phyloP scores from a whole-genome alignment of 345 rosid genomes.

The Jatropha curcas region DNA sequence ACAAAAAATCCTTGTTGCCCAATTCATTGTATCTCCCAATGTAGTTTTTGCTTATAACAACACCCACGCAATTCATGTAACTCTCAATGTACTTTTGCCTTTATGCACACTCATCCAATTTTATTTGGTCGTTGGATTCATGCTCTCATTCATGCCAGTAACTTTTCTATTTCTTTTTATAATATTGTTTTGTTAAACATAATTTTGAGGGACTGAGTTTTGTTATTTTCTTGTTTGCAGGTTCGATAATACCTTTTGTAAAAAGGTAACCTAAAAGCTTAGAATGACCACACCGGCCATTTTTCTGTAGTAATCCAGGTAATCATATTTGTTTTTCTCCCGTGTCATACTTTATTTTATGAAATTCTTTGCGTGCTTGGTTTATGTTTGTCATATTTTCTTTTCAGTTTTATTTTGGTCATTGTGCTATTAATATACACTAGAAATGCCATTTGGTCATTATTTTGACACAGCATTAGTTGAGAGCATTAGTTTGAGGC shows the following conservation, averaged over 20 bases:
- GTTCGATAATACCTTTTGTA: slow-evolving; percentile 70
- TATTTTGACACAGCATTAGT: not conserved
- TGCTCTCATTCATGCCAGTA: not conserved
- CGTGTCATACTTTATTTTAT: not conserved
- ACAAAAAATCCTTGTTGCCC: not conserved
- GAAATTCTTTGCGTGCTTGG: not conserved
- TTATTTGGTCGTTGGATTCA: not conserved
- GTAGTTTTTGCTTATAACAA: no score
- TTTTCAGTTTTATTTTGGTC: not conserved
- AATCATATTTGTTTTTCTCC: not conserved
- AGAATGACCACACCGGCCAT: slow-evolving; percentile 65
- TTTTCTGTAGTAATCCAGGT: slow-evolving; percentile 78
- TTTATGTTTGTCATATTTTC: not conserved
- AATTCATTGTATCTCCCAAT: no score
- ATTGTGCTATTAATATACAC: not conserved
- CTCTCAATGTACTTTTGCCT: no score
- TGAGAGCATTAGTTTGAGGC: not conserved
- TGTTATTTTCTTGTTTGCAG: slow-evolving; percentile 30
- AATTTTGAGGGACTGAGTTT: slow-evolving; percentile 1
- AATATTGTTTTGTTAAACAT: not conserved
- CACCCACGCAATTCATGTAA: no score
- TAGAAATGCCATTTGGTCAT: no score
- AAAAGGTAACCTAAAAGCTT: slow-evolving; percentile 64
- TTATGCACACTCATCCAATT: not conserved
- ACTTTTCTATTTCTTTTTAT: not conserved